These are phyloP conservation scores for Mucor mucedo DNA, from an alignment of 371 early-diverging fungal genomes.

Conservation along the genomic window DNA sequence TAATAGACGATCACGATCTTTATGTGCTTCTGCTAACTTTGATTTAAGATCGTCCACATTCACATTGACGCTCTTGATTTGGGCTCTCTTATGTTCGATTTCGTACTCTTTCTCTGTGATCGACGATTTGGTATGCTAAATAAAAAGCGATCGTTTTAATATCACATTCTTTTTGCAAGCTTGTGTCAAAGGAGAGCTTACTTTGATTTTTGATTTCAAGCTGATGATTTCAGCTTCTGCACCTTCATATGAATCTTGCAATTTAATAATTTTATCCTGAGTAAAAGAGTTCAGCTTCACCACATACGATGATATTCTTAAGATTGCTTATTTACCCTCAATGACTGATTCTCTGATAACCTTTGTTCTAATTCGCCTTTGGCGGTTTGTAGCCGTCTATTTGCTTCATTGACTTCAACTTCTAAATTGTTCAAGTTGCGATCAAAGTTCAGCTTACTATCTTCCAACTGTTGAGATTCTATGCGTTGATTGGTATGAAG, in stretches of 20 bases:
- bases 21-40: slow-evolving; percentile 15
- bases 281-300: background rate
- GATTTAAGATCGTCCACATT: slow-evolving; percentile 10
- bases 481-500: slow-evolving; percentile 40
- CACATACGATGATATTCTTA: background rate
- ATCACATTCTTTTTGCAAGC: background rate
- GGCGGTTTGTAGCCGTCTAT: slow-evolving; percentile 14
- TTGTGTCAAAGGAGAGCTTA: background rate
- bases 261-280: slow-evolving; percentile 1
- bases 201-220: slow-evolving; percentile 9
- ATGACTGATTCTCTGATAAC: slow-evolving; percentile 11
- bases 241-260: slow-evolving; percentile 1
- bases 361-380: slow-evolving; percentile 21
- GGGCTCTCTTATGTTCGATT: slow-evolving; percentile 4
- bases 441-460: slow-evolving; percentile 34
- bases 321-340: slow-evolving; percentile 8
- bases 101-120: slow-evolving; percentile 14
- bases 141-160: background rate
- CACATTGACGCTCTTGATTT: background rate
- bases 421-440: slow-evolving; percentile 31
- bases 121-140: slow-evolving; percentile 14
- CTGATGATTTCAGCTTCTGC: slow-evolving; percentile 9
- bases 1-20: slow-evolving; percentile 19
- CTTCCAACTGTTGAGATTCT: slow-evolving; percentile 40
- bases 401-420: slow-evolving; percentile 31